These are phyloP conservation scores for Ilyonectria robusta DNA, from an alignment of 2,329 filamentous ascomycete species.

Conservation along the genomic window DNA sequence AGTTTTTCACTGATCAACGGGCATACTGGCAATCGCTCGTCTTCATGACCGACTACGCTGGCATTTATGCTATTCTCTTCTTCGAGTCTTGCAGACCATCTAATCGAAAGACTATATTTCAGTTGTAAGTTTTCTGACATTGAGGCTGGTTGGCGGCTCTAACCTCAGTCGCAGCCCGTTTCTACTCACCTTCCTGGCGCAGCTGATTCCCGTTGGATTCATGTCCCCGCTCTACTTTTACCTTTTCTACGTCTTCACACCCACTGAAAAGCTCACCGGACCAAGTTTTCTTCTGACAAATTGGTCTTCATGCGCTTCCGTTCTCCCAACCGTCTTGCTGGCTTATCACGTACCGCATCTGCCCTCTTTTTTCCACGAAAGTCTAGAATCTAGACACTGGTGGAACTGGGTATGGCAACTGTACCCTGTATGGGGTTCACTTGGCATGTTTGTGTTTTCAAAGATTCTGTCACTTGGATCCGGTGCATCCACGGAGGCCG, in stretches of 20 bases:
- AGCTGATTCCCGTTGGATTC: constrained; percentile 42
- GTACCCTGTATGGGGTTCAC: constrained; percentile 45
- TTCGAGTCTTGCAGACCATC: constrained; percentile 41
- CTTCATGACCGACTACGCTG: constrained; percentile 47
- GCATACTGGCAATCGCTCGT: constrained; percentile 49
- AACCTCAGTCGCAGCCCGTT: constrained; percentile 28
- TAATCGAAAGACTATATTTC: constrained; percentile 36
- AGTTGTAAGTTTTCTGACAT: constrained; percentile 38
- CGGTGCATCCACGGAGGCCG: not conserved
- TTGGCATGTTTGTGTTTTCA: constrained; percentile 33
- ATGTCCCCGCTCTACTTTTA: constrained; percentile 46
- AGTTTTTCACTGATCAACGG: constrained; percentile 38
- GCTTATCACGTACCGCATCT: constrained; percentile 41
- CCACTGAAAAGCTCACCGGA: constrained; percentile 31
- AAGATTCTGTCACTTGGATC: not conserved
- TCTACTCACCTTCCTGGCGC: constrained; percentile 38
- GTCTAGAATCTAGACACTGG: constrained; percentile 44
- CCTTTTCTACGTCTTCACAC: constrained; percentile 37
- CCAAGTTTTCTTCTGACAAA: constrained; percentile 28
- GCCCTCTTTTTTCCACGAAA: constrained; percentile 38
- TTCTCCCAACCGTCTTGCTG: constrained; percentile 38
- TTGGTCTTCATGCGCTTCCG: constrained; percentile 22
- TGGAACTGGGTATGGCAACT: constrained; percentile 53
- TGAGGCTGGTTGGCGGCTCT: not conserved
- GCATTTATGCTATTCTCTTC: constrained; percentile 46